These are phyloP conservation scores for Mucor indicus DNA, from an alignment of 371 early-diverging fungal species.

Conservation along the genomic window DNA sequence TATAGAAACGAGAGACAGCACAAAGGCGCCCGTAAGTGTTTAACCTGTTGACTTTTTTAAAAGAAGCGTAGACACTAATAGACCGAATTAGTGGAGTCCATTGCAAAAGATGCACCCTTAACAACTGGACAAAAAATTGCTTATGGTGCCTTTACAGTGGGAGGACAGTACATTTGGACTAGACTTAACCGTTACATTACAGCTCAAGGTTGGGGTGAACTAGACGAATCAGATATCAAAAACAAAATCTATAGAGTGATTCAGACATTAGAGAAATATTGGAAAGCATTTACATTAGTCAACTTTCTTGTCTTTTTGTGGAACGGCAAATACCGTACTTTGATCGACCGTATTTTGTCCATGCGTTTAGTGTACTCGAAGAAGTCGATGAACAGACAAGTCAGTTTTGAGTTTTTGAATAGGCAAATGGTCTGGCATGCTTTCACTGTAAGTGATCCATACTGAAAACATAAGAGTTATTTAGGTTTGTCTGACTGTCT, in stretches of 20 bases:
- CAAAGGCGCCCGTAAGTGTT: conserved; percentile 53
- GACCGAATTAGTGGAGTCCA: conserved; percentile 67
- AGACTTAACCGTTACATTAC: conserved; percentile 61
- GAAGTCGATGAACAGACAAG: conserved; percentile 71
- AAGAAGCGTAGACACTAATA: too few species aligned
- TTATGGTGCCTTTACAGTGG: conserved; percentile 63
- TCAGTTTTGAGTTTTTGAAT: conserved; percentile 91
- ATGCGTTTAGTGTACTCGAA: conserved; percentile 83
- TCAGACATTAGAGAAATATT: conserved; percentile 65
- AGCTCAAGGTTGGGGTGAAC: conserved; percentile 77
- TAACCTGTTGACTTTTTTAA: too few species aligned
- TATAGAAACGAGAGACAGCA: conserved; percentile 75
- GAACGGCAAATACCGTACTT: conserved; percentile 77
- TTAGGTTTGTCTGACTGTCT: not conserved
- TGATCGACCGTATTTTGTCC: conserved; percentile 74
- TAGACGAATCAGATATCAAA: conserved; percentile 56
- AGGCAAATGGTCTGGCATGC: conserved; percentile 94
- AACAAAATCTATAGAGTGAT: conserved; percentile 63
- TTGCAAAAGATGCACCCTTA: conserved; percentile 58
- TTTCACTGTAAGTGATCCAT: conserved; percentile 67
- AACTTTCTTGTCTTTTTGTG: conserved; percentile 85
- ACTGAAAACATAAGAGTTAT: not conserved
- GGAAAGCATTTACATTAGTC: conserved; percentile 60
- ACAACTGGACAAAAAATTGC: conserved; percentile 56
- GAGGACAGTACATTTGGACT: conserved; percentile 74